Conservation (phyloP, 495 filamentous ascomycete species). For the Rhypophila decipiens region DNA sequence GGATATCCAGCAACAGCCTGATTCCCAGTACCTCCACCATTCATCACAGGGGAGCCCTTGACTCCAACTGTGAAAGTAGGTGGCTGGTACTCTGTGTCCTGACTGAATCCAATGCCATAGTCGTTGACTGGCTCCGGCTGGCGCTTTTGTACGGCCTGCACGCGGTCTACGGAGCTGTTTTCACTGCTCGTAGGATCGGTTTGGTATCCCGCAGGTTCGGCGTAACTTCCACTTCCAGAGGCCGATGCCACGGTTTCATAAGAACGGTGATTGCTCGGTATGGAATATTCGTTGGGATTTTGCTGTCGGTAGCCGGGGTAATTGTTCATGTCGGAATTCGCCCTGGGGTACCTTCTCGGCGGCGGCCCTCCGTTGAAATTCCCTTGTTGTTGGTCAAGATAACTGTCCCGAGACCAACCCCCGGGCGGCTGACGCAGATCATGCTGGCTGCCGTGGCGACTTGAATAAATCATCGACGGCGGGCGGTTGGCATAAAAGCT, state of each 20-base stretch:
- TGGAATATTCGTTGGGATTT: slow-evolving; percentile 53
- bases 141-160: slow-evolving; percentile 51
- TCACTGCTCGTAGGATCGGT: slow-evolving; percentile 82
- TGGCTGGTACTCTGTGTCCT: slow-evolving; percentile 27
- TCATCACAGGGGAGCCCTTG: slow-evolving; percentile 1
- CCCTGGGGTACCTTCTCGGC: slow-evolving; percentile 43
- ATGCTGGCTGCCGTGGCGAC: slow-evolving; percentile 34
- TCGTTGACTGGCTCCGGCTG: slow-evolving; percentile 37
- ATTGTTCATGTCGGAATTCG: slow-evolving; percentile 37
- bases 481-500: slow-evolving; percentile 46
- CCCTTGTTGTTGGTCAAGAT: slow-evolving; percentile 37
- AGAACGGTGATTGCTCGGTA: slow-evolving; percentile 65
- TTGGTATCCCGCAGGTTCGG: slow-evolving; percentile 68
- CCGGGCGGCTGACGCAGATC: slow-evolving; percentile 23
- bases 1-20: not conserved
- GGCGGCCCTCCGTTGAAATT: slow-evolving; percentile 29
- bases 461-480: slow-evolving; percentile 37
- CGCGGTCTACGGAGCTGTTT: slow-evolving; percentile 80
- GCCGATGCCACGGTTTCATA: slow-evolving; percentile 75
- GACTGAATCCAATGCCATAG: slow-evolving; percentile 41
- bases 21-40: not conserved
- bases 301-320: slow-evolving; percentile 17
- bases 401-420: slow-evolving; percentile 50
- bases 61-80: slow-evolving; percentile 27
- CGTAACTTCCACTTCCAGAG: slow-evolving; percentile 62